A percentile compares a stretch with the other conserved stretches of the same genome.
Conservation (phyloP, 305 asterid genomes). For the Fraxinus dipetala region DNA sequence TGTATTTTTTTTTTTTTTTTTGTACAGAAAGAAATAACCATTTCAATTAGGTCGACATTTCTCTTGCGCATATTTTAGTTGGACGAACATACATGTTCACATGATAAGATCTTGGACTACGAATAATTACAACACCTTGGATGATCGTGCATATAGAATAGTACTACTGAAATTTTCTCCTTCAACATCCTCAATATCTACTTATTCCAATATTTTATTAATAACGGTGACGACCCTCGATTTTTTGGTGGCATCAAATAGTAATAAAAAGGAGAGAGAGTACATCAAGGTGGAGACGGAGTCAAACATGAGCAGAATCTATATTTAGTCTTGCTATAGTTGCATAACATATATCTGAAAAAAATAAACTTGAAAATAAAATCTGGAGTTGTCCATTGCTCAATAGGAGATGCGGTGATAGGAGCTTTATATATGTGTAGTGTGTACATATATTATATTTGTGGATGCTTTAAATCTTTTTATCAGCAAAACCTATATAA, state of each 20-base stretch:
- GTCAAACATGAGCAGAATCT: no score
- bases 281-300: no score
- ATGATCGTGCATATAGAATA: neutral
- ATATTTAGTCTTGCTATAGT: no score
- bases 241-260: neutral
- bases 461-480: neutral
- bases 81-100: neutral
- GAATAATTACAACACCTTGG: neutral
- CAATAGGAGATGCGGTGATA: neutral
- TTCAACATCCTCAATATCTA: neutral
- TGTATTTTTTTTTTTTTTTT: constrained; percentile 6
- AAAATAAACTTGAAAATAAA: no score
- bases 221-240: neutral
- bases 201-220: neutral
- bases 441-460: neutral
- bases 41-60: neutral
- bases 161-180: neutral
- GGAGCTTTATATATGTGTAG: neutral
- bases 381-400: neutral
- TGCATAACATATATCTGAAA: no score
- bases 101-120: neutral
- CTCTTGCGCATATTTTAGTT: neutral
- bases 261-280: no score
- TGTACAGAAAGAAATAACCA: neutral
- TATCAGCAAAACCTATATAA: neutral